Conservation (phyloP, 2,329 filamentous ascomycete genomes). For the Stagonosporopsis cucurbitacearum region DNA sequence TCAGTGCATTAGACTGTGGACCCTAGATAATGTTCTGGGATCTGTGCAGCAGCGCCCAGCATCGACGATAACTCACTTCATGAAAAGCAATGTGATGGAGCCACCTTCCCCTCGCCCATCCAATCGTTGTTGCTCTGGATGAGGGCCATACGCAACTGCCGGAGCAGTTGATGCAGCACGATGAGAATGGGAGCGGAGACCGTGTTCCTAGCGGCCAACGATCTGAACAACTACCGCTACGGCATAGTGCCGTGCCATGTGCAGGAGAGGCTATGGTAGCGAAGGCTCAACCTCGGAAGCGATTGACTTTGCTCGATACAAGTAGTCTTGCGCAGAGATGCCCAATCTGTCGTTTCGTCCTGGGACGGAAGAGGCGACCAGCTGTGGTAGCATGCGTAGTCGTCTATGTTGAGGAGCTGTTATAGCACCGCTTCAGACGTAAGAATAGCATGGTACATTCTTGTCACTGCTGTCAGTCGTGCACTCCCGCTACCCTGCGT, state of each 20-base stretch:
- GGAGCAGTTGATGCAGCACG: not conserved
- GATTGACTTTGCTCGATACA: not conserved
- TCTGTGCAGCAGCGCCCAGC: slow-evolving; percentile 21
- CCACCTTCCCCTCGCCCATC: not conserved
- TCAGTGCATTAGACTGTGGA: slow-evolving; percentile 15
- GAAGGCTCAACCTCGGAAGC: not conserved
- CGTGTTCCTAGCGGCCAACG: slow-evolving; percentile 10
- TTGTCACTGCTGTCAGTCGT: not conserved
- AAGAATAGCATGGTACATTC: not conserved
- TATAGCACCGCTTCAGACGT: not conserved
- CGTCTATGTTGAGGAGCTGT: not conserved
- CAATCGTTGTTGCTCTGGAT: not conserved
- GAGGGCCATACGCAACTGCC: not conserved
- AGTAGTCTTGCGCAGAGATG: slow-evolving; percentile 1
- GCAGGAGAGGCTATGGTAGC: slow-evolving; percentile 11
- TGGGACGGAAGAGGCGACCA: not conserved
- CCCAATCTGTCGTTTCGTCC: not conserved
- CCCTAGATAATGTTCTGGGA: slow-evolving; percentile 17
- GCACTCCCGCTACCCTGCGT: not conserved
- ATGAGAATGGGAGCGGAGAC: slow-evolving; percentile 2
- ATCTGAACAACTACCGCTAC: not conserved
- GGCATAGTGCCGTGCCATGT: slow-evolving; percentile 9
- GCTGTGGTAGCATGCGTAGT: not conserved
- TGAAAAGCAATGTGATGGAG: slow-evolving; percentile 9
- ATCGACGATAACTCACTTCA: slow-evolving; percentile 1